These are phyloP conservation scores for Lasiosphaeriaceae sp. DNA, from an alignment of 495 filamentous ascomycete genomes.

Conservation along the genomic window DNA sequence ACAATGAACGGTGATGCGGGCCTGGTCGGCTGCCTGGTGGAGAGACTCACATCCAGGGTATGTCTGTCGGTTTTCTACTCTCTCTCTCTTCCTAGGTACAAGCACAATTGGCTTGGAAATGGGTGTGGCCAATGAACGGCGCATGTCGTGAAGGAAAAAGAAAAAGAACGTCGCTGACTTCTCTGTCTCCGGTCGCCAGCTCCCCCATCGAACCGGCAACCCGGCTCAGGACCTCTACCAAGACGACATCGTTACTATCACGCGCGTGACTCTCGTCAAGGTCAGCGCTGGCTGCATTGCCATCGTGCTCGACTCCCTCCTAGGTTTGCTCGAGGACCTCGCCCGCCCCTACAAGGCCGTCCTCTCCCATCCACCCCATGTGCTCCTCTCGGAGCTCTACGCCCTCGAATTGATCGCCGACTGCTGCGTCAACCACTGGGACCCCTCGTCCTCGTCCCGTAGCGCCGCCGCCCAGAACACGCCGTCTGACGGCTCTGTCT, in stretches of 20 bases:
- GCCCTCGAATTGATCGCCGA: constrained; percentile 58
- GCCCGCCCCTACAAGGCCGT: constrained; percentile 43
- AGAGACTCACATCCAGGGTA: constrained; percentile 61
- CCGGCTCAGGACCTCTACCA: constrained; percentile 52
- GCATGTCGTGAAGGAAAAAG: neutral
- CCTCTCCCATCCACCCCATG: constrained; percentile 46
- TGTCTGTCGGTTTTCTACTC: no score
- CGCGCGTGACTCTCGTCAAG: constrained; percentile 57
- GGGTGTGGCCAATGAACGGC: neutral
- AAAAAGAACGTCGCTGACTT: neutral
- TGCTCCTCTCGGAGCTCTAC: constrained; percentile 58
- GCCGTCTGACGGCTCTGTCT: constrained; percentile 20
- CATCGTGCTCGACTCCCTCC: constrained; percentile 53
- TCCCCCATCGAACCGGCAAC: constrained; percentile 61
- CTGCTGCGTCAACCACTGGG: constrained; percentile 58
- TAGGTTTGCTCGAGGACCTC: constrained; percentile 48
- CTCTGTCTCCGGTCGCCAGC: constrained; percentile 34
- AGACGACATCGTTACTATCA: constrained; percentile 58
- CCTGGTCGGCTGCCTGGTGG: constrained; percentile 60
- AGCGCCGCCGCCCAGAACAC: constrained; percentile 5
- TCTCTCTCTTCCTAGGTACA: neutral
- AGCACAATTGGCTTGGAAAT: no score
- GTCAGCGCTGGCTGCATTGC: constrained; percentile 52
- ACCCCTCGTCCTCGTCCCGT: constrained; percentile 8
- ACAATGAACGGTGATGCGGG: constrained; percentile 60